Conservation (phyloP, 306 rosid species). For the Cajanus cajan region DNA sequence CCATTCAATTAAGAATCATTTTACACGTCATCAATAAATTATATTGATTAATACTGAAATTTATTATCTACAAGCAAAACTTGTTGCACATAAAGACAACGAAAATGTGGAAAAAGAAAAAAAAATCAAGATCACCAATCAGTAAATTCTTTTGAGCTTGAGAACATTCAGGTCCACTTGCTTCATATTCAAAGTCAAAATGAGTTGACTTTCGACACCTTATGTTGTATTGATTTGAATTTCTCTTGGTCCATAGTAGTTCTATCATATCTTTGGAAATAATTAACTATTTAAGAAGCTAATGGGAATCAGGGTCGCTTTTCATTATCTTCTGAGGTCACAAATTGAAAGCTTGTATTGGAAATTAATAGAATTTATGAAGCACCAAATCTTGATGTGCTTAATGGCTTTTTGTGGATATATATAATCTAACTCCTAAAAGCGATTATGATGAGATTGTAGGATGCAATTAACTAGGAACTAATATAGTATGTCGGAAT, state of each 20-base stretch:
- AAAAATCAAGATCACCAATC: not conserved
- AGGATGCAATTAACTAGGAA: conserved; percentile 44
- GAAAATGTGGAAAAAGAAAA: not conserved
- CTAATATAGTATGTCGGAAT: conserved; percentile 54
- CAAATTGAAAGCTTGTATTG: conserved; percentile 23
- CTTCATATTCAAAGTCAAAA: conserved; percentile 47
- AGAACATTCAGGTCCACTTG: conserved; percentile 33
- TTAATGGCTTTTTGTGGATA: conserved; percentile 22
- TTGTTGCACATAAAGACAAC: conserved; percentile 18
- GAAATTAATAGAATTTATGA: conserved; percentile 1
- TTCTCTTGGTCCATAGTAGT: conserved; percentile 16
- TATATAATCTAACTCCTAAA: conserved; percentile 43
- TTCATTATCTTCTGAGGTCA: conserved; percentile 45
- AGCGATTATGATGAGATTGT: conserved; percentile 48
- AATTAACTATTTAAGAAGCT: conserved; percentile 35
- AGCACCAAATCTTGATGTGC: not conserved
- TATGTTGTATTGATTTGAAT: conserved; percentile 1
- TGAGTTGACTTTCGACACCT: conserved; percentile 40
- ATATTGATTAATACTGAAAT: not conserved
- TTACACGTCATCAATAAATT: conserved; percentile 10
- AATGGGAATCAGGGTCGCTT: conserved; percentile 29
- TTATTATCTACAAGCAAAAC: conserved; percentile 14
- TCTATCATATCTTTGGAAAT: conserved; percentile 16
- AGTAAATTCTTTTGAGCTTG: conserved; percentile 15
- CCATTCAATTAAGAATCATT: conserved; percentile 6